Percentiles rank a stretch among this genome's conserved stretches.
These are phyloP conservation scores for Austroboletus eburneus DNA, from an alignment of 768 basidiomycete species.

Conservation along the genomic window DNA sequence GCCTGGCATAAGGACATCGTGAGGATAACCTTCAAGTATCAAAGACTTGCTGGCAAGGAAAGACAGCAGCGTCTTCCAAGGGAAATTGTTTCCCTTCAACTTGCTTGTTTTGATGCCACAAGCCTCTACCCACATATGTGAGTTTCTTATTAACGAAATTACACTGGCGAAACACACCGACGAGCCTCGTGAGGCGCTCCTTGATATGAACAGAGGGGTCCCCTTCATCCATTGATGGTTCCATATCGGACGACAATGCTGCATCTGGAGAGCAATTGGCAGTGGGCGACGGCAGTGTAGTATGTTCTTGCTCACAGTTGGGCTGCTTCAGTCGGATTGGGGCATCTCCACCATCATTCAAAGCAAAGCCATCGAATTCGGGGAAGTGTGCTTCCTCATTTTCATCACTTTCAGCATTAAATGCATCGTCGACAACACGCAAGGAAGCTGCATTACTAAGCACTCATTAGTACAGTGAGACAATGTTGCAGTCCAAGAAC, in stretches of 20 bases:
- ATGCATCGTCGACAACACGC: not conserved
- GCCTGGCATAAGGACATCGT: not conserved
- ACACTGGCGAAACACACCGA: not conserved
- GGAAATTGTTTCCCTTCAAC: not conserved
- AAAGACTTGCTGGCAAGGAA: not conserved
- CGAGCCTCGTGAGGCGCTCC: not conserved
- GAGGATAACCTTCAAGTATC: not conserved
- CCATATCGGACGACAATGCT: too few relatives aligned
- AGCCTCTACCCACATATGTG: not conserved
- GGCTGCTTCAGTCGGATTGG: too few relatives aligned
- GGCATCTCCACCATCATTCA: not conserved
- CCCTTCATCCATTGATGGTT: too few relatives aligned
- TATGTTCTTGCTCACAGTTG: too few relatives aligned
- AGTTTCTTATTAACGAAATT: not conserved
- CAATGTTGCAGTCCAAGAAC: not conserved
- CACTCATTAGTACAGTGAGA: not conserved
- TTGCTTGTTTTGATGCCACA: not conserved
- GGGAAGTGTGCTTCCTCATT: not conserved
- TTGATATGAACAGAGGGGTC: not conserved
- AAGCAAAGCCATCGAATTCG: not conserved
- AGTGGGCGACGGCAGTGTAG: too few relatives aligned
- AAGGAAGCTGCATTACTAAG: not conserved
- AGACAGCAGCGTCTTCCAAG: not conserved
- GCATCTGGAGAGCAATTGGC: too few relatives aligned
- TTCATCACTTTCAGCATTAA: not conserved